Conservation (phyloP, 192 early-diverging fungal genomes). For the Diversispora epigaea region DNA sequence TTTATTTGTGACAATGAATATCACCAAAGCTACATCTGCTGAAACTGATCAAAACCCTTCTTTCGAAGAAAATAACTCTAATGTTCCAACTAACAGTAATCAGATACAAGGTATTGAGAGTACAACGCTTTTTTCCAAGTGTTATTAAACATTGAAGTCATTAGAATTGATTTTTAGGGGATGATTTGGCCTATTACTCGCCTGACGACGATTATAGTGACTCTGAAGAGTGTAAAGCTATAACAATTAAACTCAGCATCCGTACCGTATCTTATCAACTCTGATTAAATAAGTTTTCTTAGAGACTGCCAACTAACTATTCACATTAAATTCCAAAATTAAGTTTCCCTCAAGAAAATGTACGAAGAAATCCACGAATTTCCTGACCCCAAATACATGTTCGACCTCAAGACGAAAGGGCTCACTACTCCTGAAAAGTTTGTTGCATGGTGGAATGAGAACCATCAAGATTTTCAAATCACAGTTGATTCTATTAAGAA, state of each 20-base stretch:
- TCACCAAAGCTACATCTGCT: neutral
- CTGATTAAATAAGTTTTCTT: constrained; percentile 24
- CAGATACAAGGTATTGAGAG: constrained; percentile 28
- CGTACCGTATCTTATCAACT: constrained; percentile 17
- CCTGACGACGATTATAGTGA: constrained; percentile 4
- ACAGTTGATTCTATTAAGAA: constrained; percentile 23
- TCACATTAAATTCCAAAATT: constrained; percentile 19
- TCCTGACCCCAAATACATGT: constrained; percentile 24
- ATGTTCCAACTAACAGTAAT: neutral
- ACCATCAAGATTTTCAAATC: constrained; percentile 15
- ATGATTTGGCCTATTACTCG: constrained; percentile 11
- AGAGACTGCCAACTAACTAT: constrained; percentile 12
- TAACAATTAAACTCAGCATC: constrained; percentile 23
- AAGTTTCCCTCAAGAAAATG: constrained; percentile 16
- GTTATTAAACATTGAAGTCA: constrained; percentile 29
- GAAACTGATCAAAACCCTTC: neutral
- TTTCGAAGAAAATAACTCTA: neutral
- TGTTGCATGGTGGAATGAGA: constrained; percentile 23
- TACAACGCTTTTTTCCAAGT: constrained; percentile 25
- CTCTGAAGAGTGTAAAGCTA: constrained; percentile 13
- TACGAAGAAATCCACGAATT: constrained; percentile 21
- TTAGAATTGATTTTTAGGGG: constrained; percentile 28
- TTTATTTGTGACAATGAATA: too few species aligned
- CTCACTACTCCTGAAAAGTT: constrained; percentile 26
- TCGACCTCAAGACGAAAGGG: neutral